phyloP scores from a whole-genome alignment of 352 stramenopile genomes.

The Pythium periplocum region DNA sequence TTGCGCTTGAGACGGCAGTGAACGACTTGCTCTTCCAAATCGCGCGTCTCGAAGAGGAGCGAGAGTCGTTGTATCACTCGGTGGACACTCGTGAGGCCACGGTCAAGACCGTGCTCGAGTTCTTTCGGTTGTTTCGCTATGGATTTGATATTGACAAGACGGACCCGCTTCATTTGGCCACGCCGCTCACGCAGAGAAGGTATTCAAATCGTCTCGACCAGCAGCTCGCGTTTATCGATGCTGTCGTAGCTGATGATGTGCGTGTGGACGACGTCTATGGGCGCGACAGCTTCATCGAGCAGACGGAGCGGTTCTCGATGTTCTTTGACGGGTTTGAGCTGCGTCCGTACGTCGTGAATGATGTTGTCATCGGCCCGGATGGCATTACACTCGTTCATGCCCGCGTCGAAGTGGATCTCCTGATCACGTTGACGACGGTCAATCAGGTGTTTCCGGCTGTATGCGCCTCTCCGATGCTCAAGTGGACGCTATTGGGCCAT shows the following conservation, averaged over 20 bases:
- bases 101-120: constrained; percentile 13
- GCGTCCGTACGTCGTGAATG: background rate
- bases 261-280: constrained; percentile 4
- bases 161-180: too few relatives aligned
- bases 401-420: background rate
- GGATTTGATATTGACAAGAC: constrained; percentile 7
- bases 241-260: constrained; percentile 1
- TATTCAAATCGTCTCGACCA: too few relatives aligned
- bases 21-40: constrained; percentile 31
- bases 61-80: constrained; percentile 1
- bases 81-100: background rate
- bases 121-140: constrained; percentile 19
- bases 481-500: constrained; percentile 7
- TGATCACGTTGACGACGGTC: constrained; percentile 6
- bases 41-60: constrained; percentile 17
- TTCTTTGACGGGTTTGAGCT: constrained; percentile 1
- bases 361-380: background rate
- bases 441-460: constrained; percentile 10
- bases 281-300: constrained; percentile 6
- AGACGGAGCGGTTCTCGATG: constrained; percentile 5
- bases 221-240: constrained; percentile 9
- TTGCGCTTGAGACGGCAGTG: constrained; percentile 12
- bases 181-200: too few relatives aligned
- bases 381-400: background rate
- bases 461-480: constrained; percentile 1